These are phyloP conservation scores for Nakazawaea sp. DNA, from an alignment of 805 yeast genomes.

Conservation along the genomic window DNA sequence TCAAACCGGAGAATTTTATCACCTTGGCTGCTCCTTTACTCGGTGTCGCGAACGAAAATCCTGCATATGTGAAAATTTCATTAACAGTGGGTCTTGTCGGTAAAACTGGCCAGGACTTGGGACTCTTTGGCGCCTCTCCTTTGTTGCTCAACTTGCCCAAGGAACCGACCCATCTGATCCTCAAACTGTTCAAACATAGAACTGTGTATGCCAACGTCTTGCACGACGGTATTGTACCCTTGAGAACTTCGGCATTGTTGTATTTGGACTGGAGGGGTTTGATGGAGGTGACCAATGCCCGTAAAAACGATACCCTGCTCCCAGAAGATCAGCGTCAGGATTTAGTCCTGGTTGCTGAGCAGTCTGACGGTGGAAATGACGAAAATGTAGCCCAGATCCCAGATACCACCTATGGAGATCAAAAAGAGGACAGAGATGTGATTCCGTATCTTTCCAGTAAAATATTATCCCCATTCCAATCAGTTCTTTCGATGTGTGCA, in stretches of 20 bases:
- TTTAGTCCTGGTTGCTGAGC: conserved; percentile 13
- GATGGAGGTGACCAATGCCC: conserved; percentile 37
- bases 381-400: conserved; percentile 25
- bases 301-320: conserved; percentile 11
- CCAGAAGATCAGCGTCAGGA: conserved; percentile 11
- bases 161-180: conserved; percentile 59
- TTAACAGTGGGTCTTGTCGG: conserved; percentile 89
- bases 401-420: conserved; percentile 14
- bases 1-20: conserved; percentile 73
- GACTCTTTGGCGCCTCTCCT: conserved; percentile 54
- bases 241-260: conserved; percentile 80
- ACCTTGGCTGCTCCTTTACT: conserved; percentile 83
- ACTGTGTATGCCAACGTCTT: conserved; percentile 86
- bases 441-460: conserved; percentile 16
- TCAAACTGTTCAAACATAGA: conserved; percentile 59
- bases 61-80: conserved; percentile 76
- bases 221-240: conserved; percentile 94
- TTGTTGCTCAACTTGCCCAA: conserved; percentile 69
- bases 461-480: conserved; percentile 33
- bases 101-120: conserved; percentile 85
- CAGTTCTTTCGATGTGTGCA: conserved; percentile 37
- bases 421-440: conserved; percentile 4
- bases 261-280: conserved; percentile 83
- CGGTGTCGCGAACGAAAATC: conserved; percentile 86
- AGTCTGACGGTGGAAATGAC: conserved; percentile 6